Conservation (phyloP, 163 green algal genomes). For the Chlorella variabilis region DNA sequence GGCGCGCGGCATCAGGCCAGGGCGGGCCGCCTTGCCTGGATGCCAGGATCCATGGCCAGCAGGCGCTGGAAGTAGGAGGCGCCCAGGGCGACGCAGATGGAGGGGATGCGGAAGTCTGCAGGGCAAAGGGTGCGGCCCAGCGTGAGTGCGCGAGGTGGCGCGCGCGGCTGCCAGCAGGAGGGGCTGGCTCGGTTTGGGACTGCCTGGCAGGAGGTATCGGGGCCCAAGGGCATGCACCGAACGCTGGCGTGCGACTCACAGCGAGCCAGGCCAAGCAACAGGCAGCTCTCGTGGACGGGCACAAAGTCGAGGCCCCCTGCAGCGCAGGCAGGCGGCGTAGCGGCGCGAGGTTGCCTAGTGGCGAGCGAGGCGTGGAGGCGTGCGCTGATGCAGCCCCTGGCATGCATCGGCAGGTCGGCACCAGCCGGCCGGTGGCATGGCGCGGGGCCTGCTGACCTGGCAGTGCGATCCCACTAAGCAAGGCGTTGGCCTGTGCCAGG, state of each 20-base stretch:
- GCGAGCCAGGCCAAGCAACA: neutral
- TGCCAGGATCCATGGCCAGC: too few species aligned
- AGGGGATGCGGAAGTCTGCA: constrained; percentile 15
- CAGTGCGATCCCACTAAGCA: neutral
- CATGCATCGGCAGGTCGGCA: neutral
- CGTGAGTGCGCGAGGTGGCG: neutral
- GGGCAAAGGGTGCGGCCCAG: neutral
- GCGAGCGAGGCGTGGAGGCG: too few species aligned
- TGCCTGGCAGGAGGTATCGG: neutral
- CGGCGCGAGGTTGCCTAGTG: too few species aligned
- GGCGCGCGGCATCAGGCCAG: too few species aligned
- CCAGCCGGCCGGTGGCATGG: too few species aligned
- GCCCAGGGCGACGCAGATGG: constrained; percentile 23
- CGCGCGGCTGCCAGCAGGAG: neutral
- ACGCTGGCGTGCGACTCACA: neutral
- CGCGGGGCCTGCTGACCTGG: neutral
- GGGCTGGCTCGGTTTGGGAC: neutral
- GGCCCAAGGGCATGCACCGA: neutral
- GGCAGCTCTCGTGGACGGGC: constrained; percentile 2
- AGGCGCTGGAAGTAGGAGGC: constrained; percentile 47
- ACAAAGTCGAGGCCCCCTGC: neutral
- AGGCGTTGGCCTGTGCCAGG: neutral
- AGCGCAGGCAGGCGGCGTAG: too few species aligned
- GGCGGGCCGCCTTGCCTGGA: too few species aligned
- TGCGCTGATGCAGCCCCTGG: neutral